Evolutionary conservation across 75 land plant species (phyloP).

Genomic region (Selaginella moellendorffii): DNA sequence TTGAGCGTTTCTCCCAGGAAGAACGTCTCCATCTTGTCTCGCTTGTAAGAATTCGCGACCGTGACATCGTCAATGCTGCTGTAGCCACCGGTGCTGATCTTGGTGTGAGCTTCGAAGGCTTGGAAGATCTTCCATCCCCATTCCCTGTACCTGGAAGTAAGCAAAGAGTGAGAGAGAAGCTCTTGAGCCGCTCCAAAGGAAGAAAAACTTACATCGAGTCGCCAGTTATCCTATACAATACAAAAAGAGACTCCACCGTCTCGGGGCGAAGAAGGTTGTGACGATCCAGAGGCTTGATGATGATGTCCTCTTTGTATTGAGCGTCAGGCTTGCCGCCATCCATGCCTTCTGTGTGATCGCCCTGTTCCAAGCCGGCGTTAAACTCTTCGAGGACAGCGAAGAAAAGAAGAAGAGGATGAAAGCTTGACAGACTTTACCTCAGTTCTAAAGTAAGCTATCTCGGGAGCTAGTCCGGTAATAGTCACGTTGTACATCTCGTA

Average conservation of each 20-base stretch:
- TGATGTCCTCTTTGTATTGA: constrained; percentile 57
- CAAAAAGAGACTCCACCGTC: constrained; percentile 91
- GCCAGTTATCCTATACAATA: constrained; percentile 66
- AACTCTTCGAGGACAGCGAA: too few species aligned
- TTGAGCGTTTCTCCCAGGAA: constrained; percentile 93
- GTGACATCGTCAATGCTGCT: constrained; percentile 86
- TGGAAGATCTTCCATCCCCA: constrained; percentile 99
- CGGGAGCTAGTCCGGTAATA: constrained; percentile 87
- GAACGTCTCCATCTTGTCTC: constrained; percentile 98
- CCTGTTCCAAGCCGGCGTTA: too few species aligned
- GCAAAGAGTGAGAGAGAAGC: not conserved
- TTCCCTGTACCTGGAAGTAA: constrained; percentile 55
- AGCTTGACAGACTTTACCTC: too few species aligned
- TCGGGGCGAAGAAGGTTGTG: constrained; percentile 97
- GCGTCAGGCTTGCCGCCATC: constrained; percentile 79
- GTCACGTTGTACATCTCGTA: constrained; percentile 92
- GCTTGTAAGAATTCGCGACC: constrained; percentile 43
- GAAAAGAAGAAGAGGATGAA: too few species aligned
- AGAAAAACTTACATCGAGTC: constrained; percentile 52
- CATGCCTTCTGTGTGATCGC: constrained; percentile 34
- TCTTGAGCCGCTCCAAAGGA: not conserved
- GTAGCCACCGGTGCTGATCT: constrained; percentile 75
- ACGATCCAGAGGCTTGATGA: constrained; percentile 61
- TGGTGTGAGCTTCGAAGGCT: constrained; percentile 83
- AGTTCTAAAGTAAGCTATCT: constrained; percentile 81